Percentiles rank a stretch among this genome's conserved stretches.
phyloP scores from a whole-genome alignment of 495 filamentous ascomycete species.

The Cladorrhinum samala region DNA sequence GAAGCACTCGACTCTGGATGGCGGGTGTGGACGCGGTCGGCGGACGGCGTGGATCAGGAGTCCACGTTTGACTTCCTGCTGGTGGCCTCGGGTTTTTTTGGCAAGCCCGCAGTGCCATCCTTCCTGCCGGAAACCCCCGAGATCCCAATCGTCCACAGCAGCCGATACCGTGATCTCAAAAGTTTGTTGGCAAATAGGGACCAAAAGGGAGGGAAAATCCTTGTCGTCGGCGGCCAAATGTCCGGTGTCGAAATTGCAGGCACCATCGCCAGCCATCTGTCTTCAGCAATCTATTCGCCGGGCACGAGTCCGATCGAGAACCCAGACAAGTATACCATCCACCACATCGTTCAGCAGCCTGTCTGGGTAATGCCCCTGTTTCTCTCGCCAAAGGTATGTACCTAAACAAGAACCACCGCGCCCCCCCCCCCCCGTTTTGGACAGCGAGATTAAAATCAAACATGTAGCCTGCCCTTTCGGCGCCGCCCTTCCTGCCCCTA shows the following conservation, averaged over 20 bases:
- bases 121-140: slow-evolving; percentile 27
- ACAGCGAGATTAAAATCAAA: too few species aligned
- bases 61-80: slow-evolving; percentile 65
- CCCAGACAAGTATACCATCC: slow-evolving; percentile 42
- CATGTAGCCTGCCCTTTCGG: slow-evolving; percentile 34
- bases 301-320: slow-evolving; percentile 25
- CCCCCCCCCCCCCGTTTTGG: too few species aligned
- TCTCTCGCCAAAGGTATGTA: slow-evolving; percentile 42
- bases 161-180: slow-evolving; percentile 42
- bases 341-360: slow-evolving; percentile 64
- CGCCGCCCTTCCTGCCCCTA: slow-evolving; percentile 62
- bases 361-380: slow-evolving; percentile 69
- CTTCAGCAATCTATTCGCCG: slow-evolving; percentile 48
- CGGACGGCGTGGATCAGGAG: slow-evolving; percentile 21
- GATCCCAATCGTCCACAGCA: slow-evolving; percentile 55
- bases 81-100: slow-evolving; percentile 73
- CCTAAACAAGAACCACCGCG: not conserved
- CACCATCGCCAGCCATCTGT: slow-evolving; percentile 63
- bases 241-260: slow-evolving; percentile 74
- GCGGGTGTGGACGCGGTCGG: slow-evolving; percentile 45
- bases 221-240: slow-evolving; percentile 79
- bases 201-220: slow-evolving; percentile 50
- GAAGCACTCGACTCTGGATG: slow-evolving; percentile 39
- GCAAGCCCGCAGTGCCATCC: slow-evolving; percentile 50
- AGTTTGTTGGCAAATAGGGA: slow-evolving; percentile 25